phyloP scores from a whole-genome alignment of 257 asterid genomes.

The Cinchona pubescens region DNA sequence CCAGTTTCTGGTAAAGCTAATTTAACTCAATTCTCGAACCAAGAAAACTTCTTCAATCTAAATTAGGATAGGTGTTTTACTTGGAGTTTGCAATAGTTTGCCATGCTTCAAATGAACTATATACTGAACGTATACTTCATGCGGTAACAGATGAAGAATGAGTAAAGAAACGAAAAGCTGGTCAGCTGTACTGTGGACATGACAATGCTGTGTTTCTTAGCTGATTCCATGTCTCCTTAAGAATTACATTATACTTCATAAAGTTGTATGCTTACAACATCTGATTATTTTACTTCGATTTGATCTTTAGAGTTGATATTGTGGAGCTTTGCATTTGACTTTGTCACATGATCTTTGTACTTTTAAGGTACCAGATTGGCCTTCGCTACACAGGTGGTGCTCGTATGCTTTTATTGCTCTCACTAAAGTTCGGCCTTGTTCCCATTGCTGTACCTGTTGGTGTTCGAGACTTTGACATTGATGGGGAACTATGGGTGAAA shows the following conservation, averaged over 20 bases:
- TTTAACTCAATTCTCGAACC: not conserved
- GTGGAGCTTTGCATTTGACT: not conserved
- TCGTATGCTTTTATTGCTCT: constrained; percentile 82
- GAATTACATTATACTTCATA: not conserved
- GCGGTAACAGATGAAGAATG: not conserved
- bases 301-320: not conserved
- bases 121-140: no score
- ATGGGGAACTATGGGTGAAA: constrained; percentile 96
- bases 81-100: not conserved
- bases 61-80: not conserved
- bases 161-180: constrained; percentile 3
- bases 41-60: not conserved
- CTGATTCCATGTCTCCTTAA: not conserved
- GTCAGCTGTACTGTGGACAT: not conserved
- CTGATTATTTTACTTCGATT: not conserved
- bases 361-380: constrained; percentile 71
- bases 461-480: constrained; percentile 87
- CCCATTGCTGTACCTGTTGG: constrained; percentile 90
- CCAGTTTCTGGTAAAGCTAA: not conserved
- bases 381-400: constrained; percentile 67
- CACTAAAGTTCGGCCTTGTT: constrained; percentile 72
- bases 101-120: not conserved
- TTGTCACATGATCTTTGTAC: constrained; percentile 15
- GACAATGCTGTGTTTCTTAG: not conserved
- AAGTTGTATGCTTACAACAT: not conserved